Evolutionary conservation across 202 grass and related monocot species (phyloP).

Genomic region (Musa balbisiana): DNA sequence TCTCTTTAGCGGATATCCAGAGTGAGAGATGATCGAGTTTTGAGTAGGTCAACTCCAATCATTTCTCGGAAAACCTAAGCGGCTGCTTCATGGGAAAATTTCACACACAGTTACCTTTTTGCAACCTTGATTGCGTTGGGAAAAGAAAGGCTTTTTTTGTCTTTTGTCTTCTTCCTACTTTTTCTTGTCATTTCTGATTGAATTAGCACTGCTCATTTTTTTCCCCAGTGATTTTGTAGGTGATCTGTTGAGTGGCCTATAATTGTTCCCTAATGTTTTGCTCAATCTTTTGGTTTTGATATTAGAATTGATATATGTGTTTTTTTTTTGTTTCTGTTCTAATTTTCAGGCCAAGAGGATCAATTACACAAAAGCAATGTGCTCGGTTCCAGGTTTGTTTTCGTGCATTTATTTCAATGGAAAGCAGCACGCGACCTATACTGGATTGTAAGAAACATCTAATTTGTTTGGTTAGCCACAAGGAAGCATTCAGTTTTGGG

Average conservation of each 20-base stretch:
- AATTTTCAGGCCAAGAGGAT: conserved; percentile 5
- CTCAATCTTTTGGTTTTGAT: not conserved
- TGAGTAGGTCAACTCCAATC: conserved; percentile 55
- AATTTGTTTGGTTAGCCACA: conserved; percentile 33
- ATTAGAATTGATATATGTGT: not conserved
- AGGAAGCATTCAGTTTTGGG: conserved; percentile 43
- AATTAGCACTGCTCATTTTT: not conserved
- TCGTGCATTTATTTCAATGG: conserved; percentile 7
- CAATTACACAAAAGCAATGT: conserved; percentile 4
- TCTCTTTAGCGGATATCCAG: conserved; percentile 4
- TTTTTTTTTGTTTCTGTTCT: not conserved
- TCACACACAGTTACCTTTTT: not conserved
- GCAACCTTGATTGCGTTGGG: not conserved
- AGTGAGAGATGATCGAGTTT: conserved; percentile 38
- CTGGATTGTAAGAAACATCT: not conserved
- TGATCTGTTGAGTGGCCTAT: not conserved
- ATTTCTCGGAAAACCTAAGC: conserved; percentile 30
- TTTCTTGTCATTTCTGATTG: not conserved
- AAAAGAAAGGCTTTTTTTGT: not conserved
- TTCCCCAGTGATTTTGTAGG: not conserved
- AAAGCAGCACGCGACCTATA: not conserved
- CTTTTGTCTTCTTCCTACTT: not conserved
- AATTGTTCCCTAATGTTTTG: not conserved
- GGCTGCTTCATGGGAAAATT: not conserved
- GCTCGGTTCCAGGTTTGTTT: conserved; percentile 8